phyloP scores from a whole-genome alignment of 176 grass and related monocot genomes.

The Raddia guianensis region DNA sequence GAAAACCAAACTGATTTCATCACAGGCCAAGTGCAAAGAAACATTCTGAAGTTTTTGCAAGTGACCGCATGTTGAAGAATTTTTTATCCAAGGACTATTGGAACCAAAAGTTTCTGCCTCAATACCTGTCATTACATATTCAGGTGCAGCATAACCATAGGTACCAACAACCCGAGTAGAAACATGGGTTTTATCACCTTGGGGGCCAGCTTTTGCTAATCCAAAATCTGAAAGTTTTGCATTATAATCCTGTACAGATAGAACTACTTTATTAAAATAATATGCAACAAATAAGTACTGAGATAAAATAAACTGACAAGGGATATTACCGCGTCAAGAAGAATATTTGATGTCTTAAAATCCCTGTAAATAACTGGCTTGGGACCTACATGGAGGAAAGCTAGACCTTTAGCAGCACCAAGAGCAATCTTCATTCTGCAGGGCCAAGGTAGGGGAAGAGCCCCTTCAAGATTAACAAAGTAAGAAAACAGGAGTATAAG shows the following conservation, averaged over 20 bases:
- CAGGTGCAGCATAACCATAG: slow-evolving; percentile 89
- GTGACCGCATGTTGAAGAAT: neutral
- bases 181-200: slow-evolving; percentile 91
- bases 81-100: neutral
- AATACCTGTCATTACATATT: slow-evolving; percentile 97
- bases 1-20: slow-evolving; percentile 6
- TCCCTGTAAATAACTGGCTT: slow-evolving; percentile 93
- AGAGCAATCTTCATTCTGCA: slow-evolving; percentile 89
- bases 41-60: neutral
- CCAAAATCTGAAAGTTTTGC: slow-evolving; percentile 94
- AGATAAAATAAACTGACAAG: slow-evolving; percentile 13
- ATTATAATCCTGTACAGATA: slow-evolving; percentile 69
- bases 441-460: slow-evolving; percentile 88
- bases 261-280: slow-evolving; percentile 31
- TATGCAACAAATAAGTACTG: slow-evolving; percentile 8
- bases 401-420: slow-evolving; percentile 84
- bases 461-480: slow-evolving; percentile 71
- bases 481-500: slow-evolving; percentile 38
- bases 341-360: slow-evolving; percentile 97
- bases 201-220: slow-evolving; percentile 83
- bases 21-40: slow-evolving; percentile 8
- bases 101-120: slow-evolving; percentile 15
- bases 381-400: slow-evolving; percentile 83
- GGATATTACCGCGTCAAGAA: slow-evolving; percentile 71
- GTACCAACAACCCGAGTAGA: slow-evolving; percentile 88